Base-by-base conservation (phyloP, 768 basidiomycete genomes). In the Russula foetens region DNA sequence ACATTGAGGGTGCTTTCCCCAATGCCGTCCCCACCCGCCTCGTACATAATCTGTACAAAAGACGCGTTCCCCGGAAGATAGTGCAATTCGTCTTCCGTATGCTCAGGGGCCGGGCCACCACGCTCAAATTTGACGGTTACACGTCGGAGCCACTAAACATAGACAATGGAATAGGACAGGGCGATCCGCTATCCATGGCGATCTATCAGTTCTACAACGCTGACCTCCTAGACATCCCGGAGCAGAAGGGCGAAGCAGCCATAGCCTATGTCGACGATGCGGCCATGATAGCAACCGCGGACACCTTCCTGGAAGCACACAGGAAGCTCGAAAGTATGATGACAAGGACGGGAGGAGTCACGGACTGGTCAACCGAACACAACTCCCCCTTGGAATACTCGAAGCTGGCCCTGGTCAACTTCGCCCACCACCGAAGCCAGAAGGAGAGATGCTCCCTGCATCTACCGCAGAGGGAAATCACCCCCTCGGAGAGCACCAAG, bases 211-310 rank as follows among this genome's bases (percentile, higher is more conserved):
- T n/a, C n/a, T n/a, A n/a, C n/a, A n/a, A n/a, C n/a, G n/a, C n/a
- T n/a, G n/a, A n/a, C n/a, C n/a, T n/a, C n/a, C n/a, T n/a, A n/a
- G n/a, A 60, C 5, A 50, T 60, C 28, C 53, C 59, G 0, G 1
- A 15, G 1, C 2, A 17, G 2, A 1, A 8, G 2, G 3, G 14
- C 0, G 19, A 55, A 8, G 0, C 4, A 1, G 44, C n/a, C 2
- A 23, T 17, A 6, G 60, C 60, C 0, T 61, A 43, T 35, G 44
- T 45, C 1, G 44, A 45, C 9, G 44, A 45, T 11, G 21, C 44
- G 2, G 3, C 23, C 7, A n/a, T 74, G 0, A 19, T 75, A 0
- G 74, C 72, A 0, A 56, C 63, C 1, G 71, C 68, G 0, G 56
- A 67, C 0, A 55, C 38, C n/a, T 73, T 76, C 11, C 21, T 39